Evolutionary conservation across 352 stramenopile genomes (phyloP).

Genomic region (Phytophthora fragariae): DNA sequence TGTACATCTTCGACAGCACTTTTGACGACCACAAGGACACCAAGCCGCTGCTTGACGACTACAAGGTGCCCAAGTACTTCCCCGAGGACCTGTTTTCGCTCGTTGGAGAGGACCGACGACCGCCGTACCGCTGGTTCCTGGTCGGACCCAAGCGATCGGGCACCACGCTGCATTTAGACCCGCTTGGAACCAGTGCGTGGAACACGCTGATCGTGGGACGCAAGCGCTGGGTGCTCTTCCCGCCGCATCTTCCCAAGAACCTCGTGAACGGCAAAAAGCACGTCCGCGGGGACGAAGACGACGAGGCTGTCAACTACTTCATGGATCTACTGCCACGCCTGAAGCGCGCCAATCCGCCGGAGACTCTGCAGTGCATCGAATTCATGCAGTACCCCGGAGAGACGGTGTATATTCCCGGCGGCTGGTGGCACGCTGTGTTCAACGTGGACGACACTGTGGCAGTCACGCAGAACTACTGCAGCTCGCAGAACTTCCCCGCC

Average conservation of each 20-base stretch:
- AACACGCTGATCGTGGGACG: conserved; percentile 95
- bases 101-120: conserved; percentile 84
- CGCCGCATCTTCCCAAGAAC: conserved; percentile 82
- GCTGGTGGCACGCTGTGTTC: conserved; percentile 95
- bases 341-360: conserved; percentile 69
- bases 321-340: conserved; percentile 93
- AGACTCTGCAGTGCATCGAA: conserved; percentile 82
- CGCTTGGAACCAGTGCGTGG: conserved; percentile 96
- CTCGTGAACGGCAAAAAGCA: conserved; percentile 86
- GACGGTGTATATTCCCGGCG: conserved; percentile 92
- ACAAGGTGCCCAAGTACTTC: conserved; percentile 85
- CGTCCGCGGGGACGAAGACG: conserved; percentile 89
- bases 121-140: conserved; percentile 97
- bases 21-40: conserved; percentile 90
- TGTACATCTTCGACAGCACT: conserved; percentile 98
- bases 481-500: conserved; percentile 85
- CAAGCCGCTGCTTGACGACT: conserved; percentile 79
- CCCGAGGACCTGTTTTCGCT: conserved; percentile 85
- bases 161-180: conserved; percentile 96
- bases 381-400: conserved; percentile 92
- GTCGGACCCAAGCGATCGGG: conserved; percentile 93
- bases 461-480: conserved; percentile 96
- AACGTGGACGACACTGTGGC: conserved; percentile 93
- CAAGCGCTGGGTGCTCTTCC: conserved; percentile 98
- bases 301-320: conserved; percentile 94